phyloP scores from a whole-genome alignment of 768 basidiomycete species.

The Collybiopsis luxurians region DNA sequence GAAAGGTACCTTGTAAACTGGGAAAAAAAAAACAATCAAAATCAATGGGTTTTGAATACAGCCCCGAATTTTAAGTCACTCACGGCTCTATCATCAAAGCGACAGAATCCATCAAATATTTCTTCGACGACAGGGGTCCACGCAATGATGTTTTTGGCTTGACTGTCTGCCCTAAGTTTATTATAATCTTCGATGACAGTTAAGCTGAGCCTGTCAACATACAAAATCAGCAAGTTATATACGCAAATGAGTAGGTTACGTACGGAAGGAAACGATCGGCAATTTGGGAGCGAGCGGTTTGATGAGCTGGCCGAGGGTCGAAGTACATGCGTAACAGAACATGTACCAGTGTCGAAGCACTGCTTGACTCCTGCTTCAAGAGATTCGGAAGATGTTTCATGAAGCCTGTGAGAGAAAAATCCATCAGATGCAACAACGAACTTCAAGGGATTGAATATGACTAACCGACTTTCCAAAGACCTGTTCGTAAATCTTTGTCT shows the following conservation, averaged over 20 bases:
- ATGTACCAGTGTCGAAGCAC: slow-evolving; percentile 92
- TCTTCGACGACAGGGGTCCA: slow-evolving; percentile 99
- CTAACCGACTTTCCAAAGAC: slow-evolving; percentile 99
- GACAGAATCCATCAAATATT: slow-evolving; percentile 85
- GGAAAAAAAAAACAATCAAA: slow-evolving; percentile 11
- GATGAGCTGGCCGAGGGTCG: slow-evolving; percentile 85
- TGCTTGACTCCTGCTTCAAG: slow-evolving; percentile 96
- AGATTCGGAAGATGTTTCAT: slow-evolving; percentile 99
- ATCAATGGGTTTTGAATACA: slow-evolving; percentile 3
- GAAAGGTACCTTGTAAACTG: slow-evolving; percentile 89
- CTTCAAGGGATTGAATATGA: slow-evolving; percentile 16
- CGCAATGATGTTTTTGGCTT: slow-evolving; percentile 91
- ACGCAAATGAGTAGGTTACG: slow-evolving; percentile 24
- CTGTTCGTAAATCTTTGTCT: slow-evolving; percentile 94
- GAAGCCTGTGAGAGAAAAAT: slow-evolving; percentile 66
- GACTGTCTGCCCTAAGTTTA: slow-evolving; percentile 84
- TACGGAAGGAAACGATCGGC: slow-evolving; percentile 69
- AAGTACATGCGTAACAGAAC: slow-evolving; percentile 92
- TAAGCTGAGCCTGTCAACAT: slow-evolving; percentile 64
- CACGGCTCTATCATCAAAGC: slow-evolving; percentile 89
- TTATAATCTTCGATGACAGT: slow-evolving; percentile 91
- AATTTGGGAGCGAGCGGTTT: slow-evolving; percentile 78
- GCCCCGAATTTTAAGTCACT: slow-evolving; percentile 28
- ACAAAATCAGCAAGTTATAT: slow-evolving; percentile 6
- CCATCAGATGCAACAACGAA: background rate